These are phyloP conservation scores for Hexamita inflata DNA, from an alignment of 208 protist genomes.

Conservation along the genomic window DNA sequence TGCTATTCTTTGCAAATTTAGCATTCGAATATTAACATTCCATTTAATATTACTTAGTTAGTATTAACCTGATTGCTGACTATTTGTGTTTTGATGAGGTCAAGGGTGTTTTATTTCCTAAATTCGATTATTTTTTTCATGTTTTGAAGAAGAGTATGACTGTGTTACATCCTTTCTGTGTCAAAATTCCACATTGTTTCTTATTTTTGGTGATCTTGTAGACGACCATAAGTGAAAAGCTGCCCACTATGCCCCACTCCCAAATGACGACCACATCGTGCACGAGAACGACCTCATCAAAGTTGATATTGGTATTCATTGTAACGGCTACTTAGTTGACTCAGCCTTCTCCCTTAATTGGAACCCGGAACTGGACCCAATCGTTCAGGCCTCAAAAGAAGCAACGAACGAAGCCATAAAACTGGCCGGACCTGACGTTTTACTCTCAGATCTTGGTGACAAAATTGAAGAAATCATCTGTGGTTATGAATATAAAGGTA, in stretches of 20 bases:
- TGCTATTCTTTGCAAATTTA: too few relatives aligned
- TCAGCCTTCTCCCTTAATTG: conserved; percentile 85
- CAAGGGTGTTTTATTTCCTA: too few relatives aligned
- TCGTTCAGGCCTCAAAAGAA: conserved; percentile 77
- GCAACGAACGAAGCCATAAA: conserved; percentile 91
- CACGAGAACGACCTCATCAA: conserved; percentile 84
- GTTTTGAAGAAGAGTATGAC: too few relatives aligned
- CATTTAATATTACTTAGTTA: too few relatives aligned
- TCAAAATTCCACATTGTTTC: too few relatives aligned
- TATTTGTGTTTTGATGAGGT: too few relatives aligned
- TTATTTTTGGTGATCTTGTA: too few relatives aligned
- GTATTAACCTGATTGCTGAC: too few relatives aligned
- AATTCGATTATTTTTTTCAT: too few relatives aligned
- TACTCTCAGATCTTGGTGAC: conserved; percentile 34
- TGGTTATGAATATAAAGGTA: conserved; percentile 50
- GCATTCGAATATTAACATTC: too few relatives aligned
- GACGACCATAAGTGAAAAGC: too few relatives aligned
- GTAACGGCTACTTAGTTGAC: conserved; percentile 82
- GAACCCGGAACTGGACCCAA: conserved; percentile 77
- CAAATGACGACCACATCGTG: conserved; percentile 75
- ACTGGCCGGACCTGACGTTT: conserved; percentile 37
- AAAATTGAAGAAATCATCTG: conserved; percentile 52
- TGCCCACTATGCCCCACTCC: conserved; percentile 90
- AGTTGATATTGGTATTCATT: conserved; percentile 84
- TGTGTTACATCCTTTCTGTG: too few relatives aligned